Percentiles rank a stretch among this genome's conserved stretches.
phyloP scores from a whole-genome alignment of 2,329 filamentous ascomycete genomes.

The Ophiobolus disseminans region DNA sequence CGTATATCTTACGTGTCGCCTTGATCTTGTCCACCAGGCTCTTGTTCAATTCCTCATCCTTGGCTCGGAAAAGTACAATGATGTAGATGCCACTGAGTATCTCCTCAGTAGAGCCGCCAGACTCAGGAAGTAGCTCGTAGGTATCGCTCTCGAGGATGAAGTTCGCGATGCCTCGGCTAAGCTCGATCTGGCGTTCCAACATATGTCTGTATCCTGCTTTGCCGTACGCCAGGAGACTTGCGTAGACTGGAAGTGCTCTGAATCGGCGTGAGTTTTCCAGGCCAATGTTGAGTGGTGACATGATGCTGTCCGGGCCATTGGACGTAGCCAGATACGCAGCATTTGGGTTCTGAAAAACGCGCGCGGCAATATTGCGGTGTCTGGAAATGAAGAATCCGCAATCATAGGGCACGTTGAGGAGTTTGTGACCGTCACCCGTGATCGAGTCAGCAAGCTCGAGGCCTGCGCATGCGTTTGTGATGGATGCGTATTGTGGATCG shows the following conservation, averaged over 20 bases:
- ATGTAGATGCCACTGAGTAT: slow-evolving; percentile 66
- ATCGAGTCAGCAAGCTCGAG: slow-evolving; percentile 87
- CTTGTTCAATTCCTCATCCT: slow-evolving; percentile 67
- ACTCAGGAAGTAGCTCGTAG: slow-evolving; percentile 71
- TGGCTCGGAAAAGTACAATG: slow-evolving; percentile 79
- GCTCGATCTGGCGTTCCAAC: slow-evolving; percentile 72
- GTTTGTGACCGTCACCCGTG: slow-evolving; percentile 84
- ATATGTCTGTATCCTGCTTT: slow-evolving; percentile 71
- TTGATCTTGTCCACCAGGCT: slow-evolving; percentile 77
- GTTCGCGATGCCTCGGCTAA: slow-evolving; percentile 71
- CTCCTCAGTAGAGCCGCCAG: slow-evolving; percentile 46
- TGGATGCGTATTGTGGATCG: slow-evolving; percentile 63
- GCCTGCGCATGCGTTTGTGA: slow-evolving; percentile 63
- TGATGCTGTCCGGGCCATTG: slow-evolving; percentile 58
- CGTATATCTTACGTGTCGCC: slow-evolving; percentile 74
- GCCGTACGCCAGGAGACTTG: slow-evolving; percentile 78
- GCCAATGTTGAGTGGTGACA: slow-evolving; percentile 85
- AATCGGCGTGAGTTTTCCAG: slow-evolving; percentile 92
- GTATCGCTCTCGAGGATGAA: slow-evolving; percentile 67
- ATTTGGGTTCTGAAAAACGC: slow-evolving; percentile 81
- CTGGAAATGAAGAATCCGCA: slow-evolving; percentile 87
- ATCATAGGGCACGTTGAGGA: slow-evolving; percentile 95
- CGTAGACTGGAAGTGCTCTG: slow-evolving; percentile 87
- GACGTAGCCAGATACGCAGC: slow-evolving; percentile 74
- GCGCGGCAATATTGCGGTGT: slow-evolving; percentile 63